These are phyloP conservation scores for Aspergillus indologenus DNA, from an alignment of 495 filamentous ascomycete genomes.

Conservation along the genomic window DNA sequence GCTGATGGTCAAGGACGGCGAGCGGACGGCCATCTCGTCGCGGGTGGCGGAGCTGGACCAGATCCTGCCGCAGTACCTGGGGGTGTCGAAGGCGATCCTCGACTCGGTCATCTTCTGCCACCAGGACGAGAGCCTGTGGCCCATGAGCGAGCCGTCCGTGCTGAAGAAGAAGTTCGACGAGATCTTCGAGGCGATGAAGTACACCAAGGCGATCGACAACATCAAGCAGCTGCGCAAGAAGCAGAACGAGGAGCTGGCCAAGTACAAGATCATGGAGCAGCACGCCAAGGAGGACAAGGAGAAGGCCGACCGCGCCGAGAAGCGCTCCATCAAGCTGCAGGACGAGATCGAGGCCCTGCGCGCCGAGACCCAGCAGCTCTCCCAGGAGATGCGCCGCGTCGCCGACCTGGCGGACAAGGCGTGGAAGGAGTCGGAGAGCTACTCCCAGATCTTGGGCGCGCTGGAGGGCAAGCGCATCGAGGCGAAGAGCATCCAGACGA, in stretches of 20 bases:
- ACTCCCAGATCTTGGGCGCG: constrained; percentile 62
- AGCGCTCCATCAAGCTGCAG: constrained; percentile 58
- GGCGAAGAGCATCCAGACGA: constrained; percentile 59
- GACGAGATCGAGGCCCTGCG: constrained; percentile 70
- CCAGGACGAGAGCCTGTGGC: constrained; percentile 97
- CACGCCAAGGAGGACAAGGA: constrained; percentile 84
- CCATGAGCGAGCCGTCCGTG: constrained; percentile 81
- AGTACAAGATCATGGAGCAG: constrained; percentile 67
- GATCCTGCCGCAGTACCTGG: constrained; percentile 81
- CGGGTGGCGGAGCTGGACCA: constrained; percentile 75
- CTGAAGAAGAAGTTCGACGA: constrained; percentile 95
- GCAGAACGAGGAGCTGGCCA: constrained; percentile 69
- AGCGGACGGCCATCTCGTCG: constrained; percentile 71
- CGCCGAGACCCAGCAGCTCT: constrained; percentile 53
- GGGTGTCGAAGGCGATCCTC: constrained; percentile 84
- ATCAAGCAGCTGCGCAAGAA: constrained; percentile 82
- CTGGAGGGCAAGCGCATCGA: constrained; percentile 73
- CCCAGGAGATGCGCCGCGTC: constrained; percentile 53
- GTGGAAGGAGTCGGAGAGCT: constrained; percentile 58
- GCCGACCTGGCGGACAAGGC: constrained; percentile 54
- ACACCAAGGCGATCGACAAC: constrained; percentile 95
- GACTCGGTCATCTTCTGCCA: constrained; percentile 98
- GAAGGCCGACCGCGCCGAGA: constrained; percentile 69
- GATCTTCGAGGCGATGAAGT: constrained; percentile 95
- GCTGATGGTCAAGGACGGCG: constrained; percentile 73